A percentile compares a stretch with the other conserved stretches of the same genome.
Evolutionary conservation across 345 rosid genomes (phyloP).

Genomic region (Capsella bursapastoris): DNA sequence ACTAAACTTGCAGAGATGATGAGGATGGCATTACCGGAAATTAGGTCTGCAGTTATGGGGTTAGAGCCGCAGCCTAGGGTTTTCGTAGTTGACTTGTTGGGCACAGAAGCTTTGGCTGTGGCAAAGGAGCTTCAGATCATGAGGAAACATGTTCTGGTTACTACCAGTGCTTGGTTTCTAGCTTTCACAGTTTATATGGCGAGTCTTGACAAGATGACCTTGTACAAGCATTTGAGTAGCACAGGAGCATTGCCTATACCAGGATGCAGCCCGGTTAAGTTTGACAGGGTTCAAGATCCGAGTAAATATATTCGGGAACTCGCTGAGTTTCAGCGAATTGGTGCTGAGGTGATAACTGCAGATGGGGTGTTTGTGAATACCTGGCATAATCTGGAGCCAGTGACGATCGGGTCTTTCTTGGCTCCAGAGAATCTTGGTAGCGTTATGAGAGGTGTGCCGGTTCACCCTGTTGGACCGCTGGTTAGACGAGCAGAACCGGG

Average conservation of each 20-base stretch:
- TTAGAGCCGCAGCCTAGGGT: slow-evolving; percentile 47
- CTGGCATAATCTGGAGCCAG: slow-evolving; percentile 53
- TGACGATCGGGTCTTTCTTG: slow-evolving; percentile 36
- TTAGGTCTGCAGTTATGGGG: slow-evolving; percentile 45
- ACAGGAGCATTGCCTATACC: slow-evolving; percentile 49
- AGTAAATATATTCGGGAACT: slow-evolving; percentile 35
- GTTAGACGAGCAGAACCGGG: slow-evolving; percentile 34
- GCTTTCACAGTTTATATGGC: slow-evolving; percentile 53
- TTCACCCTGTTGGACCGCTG: slow-evolving; percentile 51
- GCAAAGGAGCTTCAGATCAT: slow-evolving; percentile 57
- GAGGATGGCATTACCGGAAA: slow-evolving; percentile 49
- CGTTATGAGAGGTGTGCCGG: slow-evolving; percentile 42
- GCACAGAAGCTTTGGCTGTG: slow-evolving; percentile 53
- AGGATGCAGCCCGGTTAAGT: slow-evolving; percentile 56
- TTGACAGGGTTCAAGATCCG: slow-evolving; percentile 42
- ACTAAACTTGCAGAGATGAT: slow-evolving; percentile 47
- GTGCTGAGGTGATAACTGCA: slow-evolving; percentile 42
- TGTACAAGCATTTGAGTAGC: slow-evolving; percentile 37
- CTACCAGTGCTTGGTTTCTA: slow-evolving; percentile 68
- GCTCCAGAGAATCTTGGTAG: slow-evolving; percentile 28
- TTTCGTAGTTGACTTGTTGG: slow-evolving; percentile 57
- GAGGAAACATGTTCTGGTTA: slow-evolving; percentile 48
- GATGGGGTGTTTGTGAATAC: slow-evolving; percentile 66
- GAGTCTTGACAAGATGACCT: slow-evolving; percentile 39
- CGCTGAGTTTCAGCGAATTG: slow-evolving; percentile 42